Percentiles rank a stretch among this genome's conserved stretches.
Evolutionary conservation across 495 filamentous ascomycete genomes (phyloP).

Genomic region (Coniosporium apollinis): DNA sequence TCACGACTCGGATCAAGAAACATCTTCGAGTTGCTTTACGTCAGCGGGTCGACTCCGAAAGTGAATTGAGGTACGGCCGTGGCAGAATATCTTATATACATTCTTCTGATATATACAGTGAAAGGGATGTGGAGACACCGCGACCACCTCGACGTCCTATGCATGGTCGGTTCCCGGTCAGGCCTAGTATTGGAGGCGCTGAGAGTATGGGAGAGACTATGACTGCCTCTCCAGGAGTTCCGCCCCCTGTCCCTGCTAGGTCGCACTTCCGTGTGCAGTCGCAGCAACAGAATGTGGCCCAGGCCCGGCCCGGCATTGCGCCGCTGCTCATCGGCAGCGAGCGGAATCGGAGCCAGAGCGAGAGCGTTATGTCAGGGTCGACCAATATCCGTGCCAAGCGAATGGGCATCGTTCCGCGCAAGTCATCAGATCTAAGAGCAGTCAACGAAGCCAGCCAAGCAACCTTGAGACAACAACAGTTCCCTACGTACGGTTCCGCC

Average conservation of each 20-base stretch:
- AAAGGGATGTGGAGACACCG: constrained; percentile 49
- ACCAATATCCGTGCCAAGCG: constrained; percentile 46
- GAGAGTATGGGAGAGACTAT: constrained; percentile 15
- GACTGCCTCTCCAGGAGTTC: constrained; percentile 12
- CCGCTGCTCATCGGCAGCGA: constrained; percentile 60
- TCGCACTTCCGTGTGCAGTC: constrained; percentile 68
- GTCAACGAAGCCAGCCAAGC: constrained; percentile 79
- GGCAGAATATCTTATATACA: no score
- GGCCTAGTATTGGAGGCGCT: constrained; percentile 43
- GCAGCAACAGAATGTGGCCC: no score
- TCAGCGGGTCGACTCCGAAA: no score
- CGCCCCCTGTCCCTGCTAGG: constrained; percentile 55
- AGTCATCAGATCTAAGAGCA: constrained; percentile 55
- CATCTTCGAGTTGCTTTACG: no score
- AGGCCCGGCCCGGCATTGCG: constrained; percentile 50
- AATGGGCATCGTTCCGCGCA: constrained; percentile 73
- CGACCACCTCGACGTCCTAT: constrained; percentile 56
- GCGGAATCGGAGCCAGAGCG: constrained; percentile 76
- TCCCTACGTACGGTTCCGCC: no score
- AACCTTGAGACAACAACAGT: no score
- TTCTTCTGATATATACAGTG: constrained; percentile 21
- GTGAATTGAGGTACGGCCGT: no score
- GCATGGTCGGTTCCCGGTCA: constrained; percentile 71
- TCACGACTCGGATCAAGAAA: constrained; percentile 59
- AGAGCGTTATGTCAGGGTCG: constrained; percentile 59